Evolutionary conservation across 2,329 filamentous ascomycete genomes (phyloP).

Genomic region (Sphaerostilbella broomeana): DNA sequence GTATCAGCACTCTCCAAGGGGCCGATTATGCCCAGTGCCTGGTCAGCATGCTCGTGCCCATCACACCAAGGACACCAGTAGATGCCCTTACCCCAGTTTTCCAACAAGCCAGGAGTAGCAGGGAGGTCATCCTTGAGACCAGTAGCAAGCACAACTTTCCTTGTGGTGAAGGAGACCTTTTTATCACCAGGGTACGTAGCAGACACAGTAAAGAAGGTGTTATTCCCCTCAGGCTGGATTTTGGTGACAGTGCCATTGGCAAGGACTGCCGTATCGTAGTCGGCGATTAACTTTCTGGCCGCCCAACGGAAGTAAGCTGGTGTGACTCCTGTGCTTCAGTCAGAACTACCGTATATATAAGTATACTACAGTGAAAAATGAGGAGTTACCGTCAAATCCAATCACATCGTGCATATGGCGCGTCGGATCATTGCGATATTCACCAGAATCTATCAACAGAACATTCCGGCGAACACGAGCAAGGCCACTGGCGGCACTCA

Average conservation of each 20-base stretch:
- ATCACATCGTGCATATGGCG: constrained; percentile 56
- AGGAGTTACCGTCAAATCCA: constrained; percentile 48
- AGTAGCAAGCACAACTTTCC: constrained; percentile 52
- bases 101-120: constrained; percentile 44
- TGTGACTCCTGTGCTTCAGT: constrained; percentile 37
- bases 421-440: constrained; percentile 51
- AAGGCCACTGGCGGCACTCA: constrained; percentile 49
- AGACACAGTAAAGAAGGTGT: constrained; percentile 40
- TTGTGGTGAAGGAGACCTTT: constrained; percentile 34
- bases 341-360: not conserved
- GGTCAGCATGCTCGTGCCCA: constrained; percentile 54
- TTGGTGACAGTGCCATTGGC: constrained; percentile 46
- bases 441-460: constrained; percentile 51
- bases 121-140: constrained; percentile 51
- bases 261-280: constrained; percentile 44
- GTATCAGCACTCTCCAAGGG: constrained; percentile 37
- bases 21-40: constrained; percentile 48
- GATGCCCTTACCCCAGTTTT: constrained; percentile 53
- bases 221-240: constrained; percentile 33
- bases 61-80: constrained; percentile 63
- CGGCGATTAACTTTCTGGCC: constrained; percentile 45
- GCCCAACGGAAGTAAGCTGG: constrained; percentile 48
- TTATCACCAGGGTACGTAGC: constrained; percentile 15
- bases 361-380: constrained; percentile 10
- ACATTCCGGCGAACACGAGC: constrained; percentile 50